Evolutionary conservation across 1,284 basidiomycete species (phyloP), one percentile per base, ranked within the genome.

Genomic region (Naganishia albida): DNA sequence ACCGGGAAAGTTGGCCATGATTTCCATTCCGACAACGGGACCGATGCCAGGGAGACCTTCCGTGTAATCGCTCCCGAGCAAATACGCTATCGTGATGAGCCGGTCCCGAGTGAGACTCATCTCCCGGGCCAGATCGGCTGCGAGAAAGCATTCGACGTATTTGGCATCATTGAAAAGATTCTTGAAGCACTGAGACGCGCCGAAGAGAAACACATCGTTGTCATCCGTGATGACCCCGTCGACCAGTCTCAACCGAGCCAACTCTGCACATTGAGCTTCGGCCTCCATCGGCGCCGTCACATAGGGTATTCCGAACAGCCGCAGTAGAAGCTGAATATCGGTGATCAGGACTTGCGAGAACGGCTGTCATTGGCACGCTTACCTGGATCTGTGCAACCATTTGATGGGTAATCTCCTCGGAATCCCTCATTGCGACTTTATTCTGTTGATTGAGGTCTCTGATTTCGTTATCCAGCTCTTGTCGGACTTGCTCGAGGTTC

Each of bases 121-220:
- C 77, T 99, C 96, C 48, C 93, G 85, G 57, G 86, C 84, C 62
- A 99, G 84, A 76, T 99, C 96, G 1, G 86, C 80, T 7, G 88
- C 81, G 40, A 96, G 81, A 81, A 96, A 99, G 74, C 93, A 94
- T 78, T 99, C 95, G 65, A 98, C 95, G 10, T 92, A 96, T 83
- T 97, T 98, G 67, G 91, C 90, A 80, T 98, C 93, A 78, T 98
- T 98, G 82, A 99, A 99, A 89, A 99, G 96, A 78, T 99, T 97
- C 80, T 96, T 96, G 84, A 90, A 97, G 49, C 99, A 91, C 30
- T 92, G 87, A 66, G 85, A 82, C 18, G 91, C 95, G 38, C 96
- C 95, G 71, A 99, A 99, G 51, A 99, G 86, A 78, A 99, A 99
- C 40, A 99, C 93, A 74, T 99, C 96, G 18, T 93, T 96, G 79